Conservation (phyloP, 1,139 yeast species). For the Suhomyces maxii region DNA sequence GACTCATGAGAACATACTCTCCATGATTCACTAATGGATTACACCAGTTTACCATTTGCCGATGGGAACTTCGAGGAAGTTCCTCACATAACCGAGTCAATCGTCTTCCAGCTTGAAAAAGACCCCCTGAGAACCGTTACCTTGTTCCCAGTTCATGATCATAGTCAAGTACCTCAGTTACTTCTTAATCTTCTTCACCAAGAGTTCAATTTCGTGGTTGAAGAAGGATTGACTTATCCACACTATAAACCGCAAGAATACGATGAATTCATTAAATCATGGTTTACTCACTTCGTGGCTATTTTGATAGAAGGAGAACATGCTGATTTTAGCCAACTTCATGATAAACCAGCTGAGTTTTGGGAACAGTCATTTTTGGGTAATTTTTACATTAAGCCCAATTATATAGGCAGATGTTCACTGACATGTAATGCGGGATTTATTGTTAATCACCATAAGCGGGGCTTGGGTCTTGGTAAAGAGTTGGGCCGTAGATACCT, state of each 20-base stretch:
- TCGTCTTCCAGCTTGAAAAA: constrained; percentile 32
- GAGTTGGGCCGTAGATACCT: constrained; percentile 62
- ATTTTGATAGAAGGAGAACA: constrained; percentile 44
- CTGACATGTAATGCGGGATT: constrained; percentile 84
- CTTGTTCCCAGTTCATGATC: constrained; percentile 32
- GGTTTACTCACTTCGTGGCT: constrained; percentile 49
- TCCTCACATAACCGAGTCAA: constrained; percentile 26
- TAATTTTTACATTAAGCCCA: constrained; percentile 73
- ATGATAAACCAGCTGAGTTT: constrained; percentile 12
- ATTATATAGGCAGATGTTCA: constrained; percentile 73
- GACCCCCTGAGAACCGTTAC: constrained; percentile 30
- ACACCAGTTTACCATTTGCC: constrained; percentile 36
- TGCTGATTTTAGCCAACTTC: constrained; percentile 14
- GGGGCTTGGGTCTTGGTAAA: constrained; percentile 66
- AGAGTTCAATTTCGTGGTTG: constrained; percentile 48
- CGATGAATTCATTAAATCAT: constrained; percentile 38
- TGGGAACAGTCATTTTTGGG: constrained; percentile 58
- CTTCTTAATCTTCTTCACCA: constrained; percentile 34
- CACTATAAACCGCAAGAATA: constrained; percentile 27
- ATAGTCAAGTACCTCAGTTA: constrained; percentile 32
- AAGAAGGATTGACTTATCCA: constrained; percentile 54
- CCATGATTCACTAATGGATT: constrained; percentile 4
- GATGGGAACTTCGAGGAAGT: constrained; percentile 24
- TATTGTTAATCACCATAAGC: constrained; percentile 51
- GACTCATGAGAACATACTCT: neutral